Conservation (phyloP, 345 rosid species). For the Citrus glauca region DNA sequence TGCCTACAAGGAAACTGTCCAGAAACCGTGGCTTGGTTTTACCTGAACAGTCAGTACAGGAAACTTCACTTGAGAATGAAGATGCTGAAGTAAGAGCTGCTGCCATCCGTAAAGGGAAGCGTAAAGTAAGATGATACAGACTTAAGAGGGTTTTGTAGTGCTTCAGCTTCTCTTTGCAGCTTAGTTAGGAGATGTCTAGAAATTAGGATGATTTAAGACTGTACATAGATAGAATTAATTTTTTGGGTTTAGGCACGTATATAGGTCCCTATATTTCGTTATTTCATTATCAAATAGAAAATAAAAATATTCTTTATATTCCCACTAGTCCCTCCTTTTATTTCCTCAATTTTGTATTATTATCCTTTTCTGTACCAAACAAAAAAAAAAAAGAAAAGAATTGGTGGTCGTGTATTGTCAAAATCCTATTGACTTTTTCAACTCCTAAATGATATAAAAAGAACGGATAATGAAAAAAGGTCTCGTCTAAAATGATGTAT, state of each 20-base stretch:
- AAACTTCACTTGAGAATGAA: slow-evolving; percentile 12
- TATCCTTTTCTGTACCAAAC: neutral
- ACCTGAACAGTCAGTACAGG: slow-evolving; percentile 14
- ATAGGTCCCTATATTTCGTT: neutral
- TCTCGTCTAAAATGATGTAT: neutral
- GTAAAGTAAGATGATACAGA: slow-evolving; percentile 9
- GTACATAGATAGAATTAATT: neutral
- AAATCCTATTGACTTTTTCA: no score
- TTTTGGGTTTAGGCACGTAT: neutral
- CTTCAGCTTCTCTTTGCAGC: neutral
- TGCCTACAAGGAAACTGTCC: slow-evolving; percentile 21
- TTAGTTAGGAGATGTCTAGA: neutral
- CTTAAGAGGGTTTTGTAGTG: neutral
- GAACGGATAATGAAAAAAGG: neutral
- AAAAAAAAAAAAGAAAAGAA: neutral
- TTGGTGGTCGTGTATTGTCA: no score
- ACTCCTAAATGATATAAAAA: no score
- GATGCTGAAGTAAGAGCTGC: slow-evolving; percentile 1
- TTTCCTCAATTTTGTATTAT: no score
- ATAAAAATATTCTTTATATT: neutral
- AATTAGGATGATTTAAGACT: neutral
- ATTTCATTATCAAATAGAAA: neutral
- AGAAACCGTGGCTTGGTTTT: slow-evolving; percentile 26
- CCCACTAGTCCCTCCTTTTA: neutral
- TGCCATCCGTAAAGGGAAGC: slow-evolving; percentile 9